Evolutionary conservation across 2,329 filamentous ascomycete species (phyloP), one percentile per base, ranked within the genome.

Genomic region (Cladosporium sp.): DNA sequence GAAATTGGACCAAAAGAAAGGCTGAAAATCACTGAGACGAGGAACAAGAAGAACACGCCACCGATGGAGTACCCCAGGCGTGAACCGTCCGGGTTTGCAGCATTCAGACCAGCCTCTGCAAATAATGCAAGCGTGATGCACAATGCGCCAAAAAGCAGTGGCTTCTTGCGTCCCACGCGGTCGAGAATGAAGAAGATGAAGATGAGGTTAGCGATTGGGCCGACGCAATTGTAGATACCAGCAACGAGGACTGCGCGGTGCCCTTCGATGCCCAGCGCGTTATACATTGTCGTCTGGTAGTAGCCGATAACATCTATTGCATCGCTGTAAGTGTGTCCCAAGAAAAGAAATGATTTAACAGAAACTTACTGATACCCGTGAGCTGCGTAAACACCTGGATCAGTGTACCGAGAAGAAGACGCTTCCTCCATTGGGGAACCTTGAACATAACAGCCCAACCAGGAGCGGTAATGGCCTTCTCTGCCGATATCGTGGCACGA

Each of bases 361-460:
- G 25, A 17, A n/a, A 56, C 54, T 39, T 15, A 56, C 54, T 83
- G 65, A 83, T 82, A 43, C 83, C 83, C n/a, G 79, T 82, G 66
- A 88, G 81, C 63, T 88, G 85, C 50, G 85, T 84, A 65, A 88
- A 86, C 61, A 85, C 79, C 68, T 89, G 85, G 39, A 87, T 81
- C 34, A 83, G 72, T 42, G 81, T 81, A 20, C 83, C 86, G 61
- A 87, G 82, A 63, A 86, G 70, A 52, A 88, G 79, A 15, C 86
- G 78, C 50, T 79, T 86, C 66, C 86, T 80, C 78, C 84, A 86
- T 57, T 80, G 71, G 25, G 81, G 79, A 7, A 82, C 77, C 12
- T 75, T 80, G 66, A 87, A 86, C 72, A 87, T 80, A 55, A 85
- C 77, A 1, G 67, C 68, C 77, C 82, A 87, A 2, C 78, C 80